phyloP scores from a whole-genome alignment of 164 flowering plant genomes.

The Malania oleifera region DNA sequence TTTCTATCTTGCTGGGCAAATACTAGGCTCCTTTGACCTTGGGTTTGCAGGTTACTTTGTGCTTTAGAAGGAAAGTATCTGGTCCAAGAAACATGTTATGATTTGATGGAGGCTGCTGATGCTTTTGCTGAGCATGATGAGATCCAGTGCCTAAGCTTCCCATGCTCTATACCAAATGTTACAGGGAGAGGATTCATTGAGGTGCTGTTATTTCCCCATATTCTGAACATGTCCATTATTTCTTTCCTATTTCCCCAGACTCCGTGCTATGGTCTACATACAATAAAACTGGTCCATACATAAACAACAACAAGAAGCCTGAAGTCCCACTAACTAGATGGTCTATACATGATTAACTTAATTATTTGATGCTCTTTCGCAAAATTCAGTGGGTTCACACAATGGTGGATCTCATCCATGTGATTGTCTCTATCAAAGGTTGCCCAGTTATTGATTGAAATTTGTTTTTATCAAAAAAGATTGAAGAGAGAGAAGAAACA shows the following conservation, averaged over 20 bases:
- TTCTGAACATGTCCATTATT: not conserved
- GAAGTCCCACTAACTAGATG: no score
- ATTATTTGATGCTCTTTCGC: no score
- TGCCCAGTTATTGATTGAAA: no score
- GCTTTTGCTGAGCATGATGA: constrained; percentile 32
- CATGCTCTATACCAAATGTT: constrained; percentile 50
- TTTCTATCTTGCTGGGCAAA: not conserved
- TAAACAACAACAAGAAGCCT: no score
- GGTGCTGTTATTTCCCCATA: constrained; percentile 27
- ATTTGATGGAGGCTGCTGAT: constrained; percentile 31
- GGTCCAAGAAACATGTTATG: constrained; percentile 39
- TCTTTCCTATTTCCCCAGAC: not conserved
- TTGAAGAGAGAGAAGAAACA: no score
- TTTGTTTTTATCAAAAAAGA: no score
- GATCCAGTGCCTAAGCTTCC: constrained; percentile 48
- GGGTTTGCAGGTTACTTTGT: constrained; percentile 56
- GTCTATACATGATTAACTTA: no score
- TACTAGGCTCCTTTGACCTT: not conserved
- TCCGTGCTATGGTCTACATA: no score
- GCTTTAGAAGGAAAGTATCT: constrained; percentile 69
- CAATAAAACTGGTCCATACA: no score
- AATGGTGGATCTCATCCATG: no score
- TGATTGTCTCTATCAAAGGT: no score
- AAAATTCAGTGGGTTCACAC: no score
- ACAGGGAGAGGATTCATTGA: constrained; percentile 85